A percentile compares a stretch with the other conserved stretches of the same genome.
Evolutionary conservation across 305 asterid species (phyloP).

Genomic region (Fraxinus angustifolia): DNA sequence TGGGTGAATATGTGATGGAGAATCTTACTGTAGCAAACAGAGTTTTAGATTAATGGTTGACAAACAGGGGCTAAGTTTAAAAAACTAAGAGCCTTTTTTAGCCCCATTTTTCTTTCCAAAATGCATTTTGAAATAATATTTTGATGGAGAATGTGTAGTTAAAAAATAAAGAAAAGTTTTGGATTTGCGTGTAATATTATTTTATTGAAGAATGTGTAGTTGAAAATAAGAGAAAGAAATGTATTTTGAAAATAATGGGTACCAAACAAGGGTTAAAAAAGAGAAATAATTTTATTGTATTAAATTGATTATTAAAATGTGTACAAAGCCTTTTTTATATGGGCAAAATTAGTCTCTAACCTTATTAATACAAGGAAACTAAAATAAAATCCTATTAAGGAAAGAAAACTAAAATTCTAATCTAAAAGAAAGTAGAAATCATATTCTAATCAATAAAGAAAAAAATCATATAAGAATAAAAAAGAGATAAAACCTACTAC

Average conservation of each 20-base stretch:
- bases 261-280: not conserved
- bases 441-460: not conserved
- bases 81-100: not conserved
- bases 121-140: too few species aligned
- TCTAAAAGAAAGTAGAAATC: not conserved
- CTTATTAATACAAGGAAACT: not conserved
- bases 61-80: not conserved
- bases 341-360: not conserved
- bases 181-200: too few species aligned
- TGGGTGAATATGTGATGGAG: too few species aligned
- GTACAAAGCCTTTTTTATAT: not conserved
- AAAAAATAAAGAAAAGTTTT: too few species aligned
- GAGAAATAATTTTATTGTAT: not conserved
- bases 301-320: not conserved
- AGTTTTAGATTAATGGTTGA: too few species aligned
- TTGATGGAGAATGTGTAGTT: too few species aligned
- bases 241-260: too few species aligned
- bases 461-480: too few species aligned
- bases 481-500: not conserved
- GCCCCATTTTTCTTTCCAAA: too few species aligned
- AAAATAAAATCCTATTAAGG: not conserved
- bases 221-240: too few species aligned
- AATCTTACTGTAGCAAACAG: too few species aligned
- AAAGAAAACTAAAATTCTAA: not conserved
- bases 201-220: too few species aligned